A percentile compares a stretch with the other conserved stretches of the same genome.
These are phyloP conservation scores for Candida tunisiensis DNA, from an alignment of 1,139 yeast genomes.

Conservation along the genomic window DNA sequence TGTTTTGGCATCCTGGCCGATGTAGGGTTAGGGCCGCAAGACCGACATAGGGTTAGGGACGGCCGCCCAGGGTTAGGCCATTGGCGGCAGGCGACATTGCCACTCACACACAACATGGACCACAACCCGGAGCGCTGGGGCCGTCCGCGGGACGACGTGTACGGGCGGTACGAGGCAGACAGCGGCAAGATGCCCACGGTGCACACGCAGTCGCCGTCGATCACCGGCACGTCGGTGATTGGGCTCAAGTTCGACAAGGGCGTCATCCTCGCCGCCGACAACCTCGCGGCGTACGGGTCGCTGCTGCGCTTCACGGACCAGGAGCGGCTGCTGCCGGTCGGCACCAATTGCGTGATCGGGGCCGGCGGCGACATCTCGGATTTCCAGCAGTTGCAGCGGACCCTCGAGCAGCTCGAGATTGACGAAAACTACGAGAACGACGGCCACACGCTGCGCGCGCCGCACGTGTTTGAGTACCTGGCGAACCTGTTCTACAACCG, in stretches of 20 bases:
- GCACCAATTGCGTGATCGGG: conserved; percentile 78
- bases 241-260: conserved; percentile 86
- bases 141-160: conserved; percentile 67
- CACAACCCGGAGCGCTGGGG: conserved; percentile 97
- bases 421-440: conserved; percentile 72
- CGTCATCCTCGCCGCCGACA: conserved; percentile 87
- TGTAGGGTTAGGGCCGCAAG: too few relatives aligned
- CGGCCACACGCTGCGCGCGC: conserved; percentile 64
- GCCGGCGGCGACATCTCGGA: conserved; percentile 92
- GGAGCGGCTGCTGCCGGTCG: conserved; percentile 73
- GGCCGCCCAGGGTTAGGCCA: too few relatives aligned
- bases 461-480: conserved; percentile 77
- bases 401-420: conserved; percentile 62
- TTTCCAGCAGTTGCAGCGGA: conserved; percentile 64
- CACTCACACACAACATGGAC: conserved; percentile 67
- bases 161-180: conserved; percentile 69
- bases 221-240: conserved; percentile 91
- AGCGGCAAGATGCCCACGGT: conserved; percentile 39
- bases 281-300: conserved; percentile 84
- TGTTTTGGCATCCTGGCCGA: too few relatives aligned
- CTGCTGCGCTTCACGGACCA: conserved; percentile 71
- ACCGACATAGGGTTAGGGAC: too few relatives aligned
- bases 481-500: conserved; percentile 73
- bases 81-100: too few relatives aligned
- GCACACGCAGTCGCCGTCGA: conserved; percentile 88